Base-by-base conservation (phyloP, 164 flowering plant genomes). In the Kingdonia uniflora region DNA sequence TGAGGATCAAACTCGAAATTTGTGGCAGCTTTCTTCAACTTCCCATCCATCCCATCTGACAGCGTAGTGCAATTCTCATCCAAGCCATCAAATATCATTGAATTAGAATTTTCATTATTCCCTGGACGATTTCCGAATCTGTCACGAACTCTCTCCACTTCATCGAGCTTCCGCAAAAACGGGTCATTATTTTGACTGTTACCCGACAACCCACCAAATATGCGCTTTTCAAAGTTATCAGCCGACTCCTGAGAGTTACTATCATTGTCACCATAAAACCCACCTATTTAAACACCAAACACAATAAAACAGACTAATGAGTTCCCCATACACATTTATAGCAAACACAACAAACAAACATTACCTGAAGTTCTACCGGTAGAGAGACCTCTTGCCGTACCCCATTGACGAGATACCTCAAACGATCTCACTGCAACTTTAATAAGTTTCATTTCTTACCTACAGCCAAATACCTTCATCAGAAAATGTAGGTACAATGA, bases 31-130 rank as follows among this genome's bases (percentile, higher is more conserved):
- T 78, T 56, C 74, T 72, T 68, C 68, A 89, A 59, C 60, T 79
- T 80, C 49, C 64, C 76, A 58, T 83, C 88, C 82, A 85, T 72
- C 42, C 85, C 84, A 74, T 83, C 96, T 7, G 74, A 67, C 57
- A 76, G 65, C 11, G 89, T 60, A 62, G 44, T 64, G 38, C 70
- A 65, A 59, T 66, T 71, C 48, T 77, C 85, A 54, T 77, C 85
- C 19, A 74, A 44, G 13, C 68, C 79, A 61, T 69, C 75, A 49
- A 61, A 0, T 26, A 51, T 41, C 7, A 42, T 60, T 12, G 69
- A 61, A 59, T 19, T 26, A 21, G 47, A 26, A 6, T 62, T 63
- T 47, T 33, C 59, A 16, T 10, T 50, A 14, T 14, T 19, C 33
- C 51, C 56, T 12, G 61, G 65, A 54, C 68, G 69, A 25, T 23